Evolutionary conservation across 352 stramenopile species (phyloP), one percentile per base, ranked within the genome.

Genomic region (Blastocystis sp.): DNA sequence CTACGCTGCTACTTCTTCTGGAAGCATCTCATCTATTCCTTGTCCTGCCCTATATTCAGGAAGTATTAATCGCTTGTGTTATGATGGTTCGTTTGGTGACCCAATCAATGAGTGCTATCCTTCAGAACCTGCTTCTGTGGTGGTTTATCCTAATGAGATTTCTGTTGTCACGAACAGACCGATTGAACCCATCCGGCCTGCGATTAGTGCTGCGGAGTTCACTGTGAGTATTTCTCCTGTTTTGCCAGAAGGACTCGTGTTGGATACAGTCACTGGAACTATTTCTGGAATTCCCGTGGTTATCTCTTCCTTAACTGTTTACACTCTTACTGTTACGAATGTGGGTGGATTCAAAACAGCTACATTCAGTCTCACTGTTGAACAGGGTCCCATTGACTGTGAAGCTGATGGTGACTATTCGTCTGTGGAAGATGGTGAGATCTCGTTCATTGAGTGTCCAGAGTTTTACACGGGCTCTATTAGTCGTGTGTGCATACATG

Each of bases 271-370:
- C 0, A 88, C 77, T 27, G 77, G 77, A 13, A 42, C 35, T 15
- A 88, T 88, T 48, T 56, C 24, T 27, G 77, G 77, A 22, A 68
- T 42, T n/a, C 77, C 77, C 0, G 30, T 42, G 5, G 40, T 62
- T 37, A 27, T 35, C 9, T 4, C 22, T 22, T 5, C n/a, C 3
- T 51, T 33, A 24, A 77, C 44, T n/a, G 6, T 15, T 27, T 88
- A 76, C 27, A 88, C 48, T 22, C 69, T 88, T 0, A 75, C 54
- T 19, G 77, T 48, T 0, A 73, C 11, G 9, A 88, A 88, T 53
- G 62, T 54, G 58, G 44, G 58, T n/a, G 77, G 44, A 4, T 54
- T 6, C 37, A 51, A 56, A 3, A 35, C 69, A 5, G 37, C 54
- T 40, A 15, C 59, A 5, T 37, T 80, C n/a, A 35, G 13, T 30